Evolutionary conservation across 164 flowering plant genomes (phyloP), one percentile per base, ranked within the genome.

Genomic region (Vitis rotundifolia): DNA sequence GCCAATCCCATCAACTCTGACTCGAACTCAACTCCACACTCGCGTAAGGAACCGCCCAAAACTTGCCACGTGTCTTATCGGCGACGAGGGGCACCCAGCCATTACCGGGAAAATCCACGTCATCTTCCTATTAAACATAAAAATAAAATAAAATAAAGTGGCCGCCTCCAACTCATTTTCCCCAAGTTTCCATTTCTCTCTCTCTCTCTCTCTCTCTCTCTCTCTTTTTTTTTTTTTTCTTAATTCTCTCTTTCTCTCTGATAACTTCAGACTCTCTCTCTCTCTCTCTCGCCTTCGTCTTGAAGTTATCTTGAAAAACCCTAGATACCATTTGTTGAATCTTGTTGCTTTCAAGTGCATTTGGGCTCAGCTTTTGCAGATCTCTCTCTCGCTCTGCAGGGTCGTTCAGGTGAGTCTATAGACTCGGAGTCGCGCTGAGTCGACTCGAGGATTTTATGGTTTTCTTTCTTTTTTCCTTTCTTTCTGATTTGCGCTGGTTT

Each of bases 371-470:
- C 12, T 64, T 18, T 63, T 26, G 61, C 61, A 19, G 77, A 68
- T 74, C 64, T 61, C 57, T 54, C 44, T 14, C 44, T 15, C 49
- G 8, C n/a, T 31, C 16, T 53, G 31, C 53, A 12, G 52, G 44
- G 47, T 66, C 22, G 12, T 22, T 68, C 66, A 37, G 80, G 80
- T 78, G 75, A 70, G 72, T 71, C 14, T 58, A 29, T 48, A 60
- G 37, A 71, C 59, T 73, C 61, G 68, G 37, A 74, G 59, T 73
- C 61, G 68, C 6, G 7, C 60, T 61, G 67, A 50, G 68, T 79
- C 77, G 70, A 63, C 74, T 69, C 74, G 70, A 66, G 77, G 77
- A 72, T 55, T 67, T 72, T 53, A 11, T 2, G n/a, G n/a, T 19
- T 57, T 7, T 28, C 63, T 61, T 49, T 44, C 52, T 59, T 22